Evolutionary conservation across 305 asterid species (phyloP), one percentile per base, ranked within the genome.

Genomic region (Fraxinus platypoda): DNA sequence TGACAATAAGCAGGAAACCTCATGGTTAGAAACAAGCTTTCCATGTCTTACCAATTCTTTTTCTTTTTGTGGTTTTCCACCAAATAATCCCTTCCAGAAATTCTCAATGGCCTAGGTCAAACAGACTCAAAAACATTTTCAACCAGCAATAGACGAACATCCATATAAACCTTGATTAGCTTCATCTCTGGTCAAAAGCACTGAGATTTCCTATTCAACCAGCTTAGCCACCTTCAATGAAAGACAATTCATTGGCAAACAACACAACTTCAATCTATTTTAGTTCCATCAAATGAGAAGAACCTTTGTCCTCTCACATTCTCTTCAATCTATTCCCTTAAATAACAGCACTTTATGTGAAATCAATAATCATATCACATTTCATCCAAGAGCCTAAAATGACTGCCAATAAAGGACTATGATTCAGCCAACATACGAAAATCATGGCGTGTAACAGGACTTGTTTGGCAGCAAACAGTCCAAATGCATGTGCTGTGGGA

Each of bases 1-100:
- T 8, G 71, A 59, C 71, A 59, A 59, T 64, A 64, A 64, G 72
- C 72, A 64, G 72, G 72, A 57, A 64, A 64, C 33, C 72, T 64
- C 33, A 23, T 21, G 11, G 15, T 9, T 23, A 62, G 31, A 62
- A 62, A 62, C 71, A 62, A 62, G 71, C 70, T 19, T 59, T 59
- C 64, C 70, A 59, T 59, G 26, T 59, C 26, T 59, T 9, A 62
- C 15, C 17, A 8, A 21, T 21, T 62, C 71, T 62, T 62, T 21
- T 62, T 62, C 71, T 23, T 23, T 62, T 62, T 62, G 31, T 62
- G 71, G 71, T 62, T 62, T 62, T 62, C 71, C 71, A 62, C 30
- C 13, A 23, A 59, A 59, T 52, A 59, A 19, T 57, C 28, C 12
- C 68, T 57, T 57, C 68, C 68, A n/a, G 13, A 59, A 62, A 23